These are phyloP conservation scores for Marasmius tenuissimus DNA, from an alignment of 1,284 basidiomycete genomes.

Conservation along the genomic window DNA sequence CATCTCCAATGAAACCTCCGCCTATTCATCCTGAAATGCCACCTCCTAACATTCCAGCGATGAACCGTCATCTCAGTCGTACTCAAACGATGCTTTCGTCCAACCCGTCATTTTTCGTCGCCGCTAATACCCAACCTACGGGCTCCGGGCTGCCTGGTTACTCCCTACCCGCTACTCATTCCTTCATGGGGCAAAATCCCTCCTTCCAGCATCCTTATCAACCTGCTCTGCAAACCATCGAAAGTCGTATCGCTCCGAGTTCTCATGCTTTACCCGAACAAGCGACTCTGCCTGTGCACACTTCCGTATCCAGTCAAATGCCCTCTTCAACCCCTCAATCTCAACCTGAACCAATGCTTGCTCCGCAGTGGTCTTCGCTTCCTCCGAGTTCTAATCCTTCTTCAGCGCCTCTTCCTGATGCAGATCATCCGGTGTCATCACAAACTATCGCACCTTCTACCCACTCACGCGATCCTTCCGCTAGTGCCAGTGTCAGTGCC, in stretches of 20 bases:
- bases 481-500: neutral
- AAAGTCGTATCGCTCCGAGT: neutral
- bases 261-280: neutral
- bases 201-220: neutral
- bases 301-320: neutral
- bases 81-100: neutral
- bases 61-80: neutral
- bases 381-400: neutral
- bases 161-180: too few relatives aligned
- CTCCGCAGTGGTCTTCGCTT: neutral
- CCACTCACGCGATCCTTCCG: neutral
- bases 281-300: neutral
- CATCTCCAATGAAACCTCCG: neutral
- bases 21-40: neutral
- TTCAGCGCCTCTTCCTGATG: neutral
- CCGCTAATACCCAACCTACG: neutral
- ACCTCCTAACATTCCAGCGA: neutral
- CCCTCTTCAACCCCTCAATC: neutral
- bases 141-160: neutral
- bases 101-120: neutral
- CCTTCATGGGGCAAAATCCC: neutral
- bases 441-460: neutral
- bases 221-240: neutral
- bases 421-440: neutral
- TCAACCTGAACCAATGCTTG: neutral